These are phyloP conservation scores for Dalbergia cultrata DNA, from an alignment of 306 rosid species.

Conservation along the genomic window DNA sequence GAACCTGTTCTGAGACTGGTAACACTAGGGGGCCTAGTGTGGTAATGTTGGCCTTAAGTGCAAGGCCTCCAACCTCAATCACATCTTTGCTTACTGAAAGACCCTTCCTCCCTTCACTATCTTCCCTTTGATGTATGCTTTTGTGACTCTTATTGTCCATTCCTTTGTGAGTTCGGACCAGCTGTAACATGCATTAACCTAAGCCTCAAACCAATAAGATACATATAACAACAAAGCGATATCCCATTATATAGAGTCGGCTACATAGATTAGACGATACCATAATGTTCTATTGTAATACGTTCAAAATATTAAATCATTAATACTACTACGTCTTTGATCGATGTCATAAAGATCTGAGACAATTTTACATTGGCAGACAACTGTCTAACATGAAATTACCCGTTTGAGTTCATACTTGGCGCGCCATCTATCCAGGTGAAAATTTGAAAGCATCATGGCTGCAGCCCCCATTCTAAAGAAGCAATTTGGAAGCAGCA, in stretches of 20 bases:
- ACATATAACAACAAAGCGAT: neutral
- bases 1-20: constrained; percentile 64
- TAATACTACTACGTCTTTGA: too few species aligned
- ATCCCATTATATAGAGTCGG: too few species aligned
- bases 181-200: constrained; percentile 42
- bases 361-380: too few species aligned
- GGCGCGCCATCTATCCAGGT: constrained; percentile 67
- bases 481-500: constrained; percentile 80
- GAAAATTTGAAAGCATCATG: constrained; percentile 62
- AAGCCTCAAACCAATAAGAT: constrained; percentile 12
- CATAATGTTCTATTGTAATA: too few species aligned
- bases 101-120: constrained; percentile 57
- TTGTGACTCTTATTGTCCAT: constrained; percentile 60
- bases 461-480: constrained; percentile 78
- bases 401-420: constrained; percentile 74
- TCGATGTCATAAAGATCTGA: too few species aligned
- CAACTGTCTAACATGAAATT: too few species aligned
- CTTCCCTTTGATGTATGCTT: constrained; percentile 65
- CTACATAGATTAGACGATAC: neutral
- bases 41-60: constrained; percentile 64
- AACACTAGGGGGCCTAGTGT: constrained; percentile 67
- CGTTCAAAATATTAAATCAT: neutral
- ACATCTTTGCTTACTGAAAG: constrained; percentile 60
- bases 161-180: constrained; percentile 72
- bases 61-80: constrained; percentile 61